Evolutionary conservation across 106 monocot species (phyloP).

Genomic region (Dendrobium chrysotoxum): DNA sequence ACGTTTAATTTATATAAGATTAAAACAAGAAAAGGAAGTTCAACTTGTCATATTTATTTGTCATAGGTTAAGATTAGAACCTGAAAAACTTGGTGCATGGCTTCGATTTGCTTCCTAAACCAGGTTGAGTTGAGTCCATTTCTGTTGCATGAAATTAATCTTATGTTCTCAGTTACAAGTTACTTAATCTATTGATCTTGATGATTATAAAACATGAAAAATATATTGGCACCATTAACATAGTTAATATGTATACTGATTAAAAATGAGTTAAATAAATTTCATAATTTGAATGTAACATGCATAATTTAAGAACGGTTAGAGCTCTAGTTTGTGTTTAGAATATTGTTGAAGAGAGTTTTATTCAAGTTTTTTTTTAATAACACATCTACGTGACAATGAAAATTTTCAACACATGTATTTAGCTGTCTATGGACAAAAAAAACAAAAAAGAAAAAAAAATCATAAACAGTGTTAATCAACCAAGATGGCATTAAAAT

Average conservation of each 20-base stretch:
- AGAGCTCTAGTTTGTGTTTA: background rate
- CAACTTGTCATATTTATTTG: conserved; percentile 40
- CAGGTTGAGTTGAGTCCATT: conserved; percentile 61
- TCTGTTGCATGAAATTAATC: conserved; percentile 76
- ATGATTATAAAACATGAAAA: conserved; percentile 2
- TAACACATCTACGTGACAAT: too few relatives aligned
- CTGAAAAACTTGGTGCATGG: conserved; percentile 99
- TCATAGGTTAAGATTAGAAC: conserved; percentile 48
- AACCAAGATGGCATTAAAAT: too few relatives aligned
- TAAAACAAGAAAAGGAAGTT: conserved; percentile 15
- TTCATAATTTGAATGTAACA: background rate
- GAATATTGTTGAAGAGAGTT: too few relatives aligned
- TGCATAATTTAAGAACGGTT: background rate
- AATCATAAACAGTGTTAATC: too few relatives aligned
- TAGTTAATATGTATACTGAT: background rate
- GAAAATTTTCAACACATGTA: too few relatives aligned
- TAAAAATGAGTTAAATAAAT: background rate
- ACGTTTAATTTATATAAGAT: conserved; percentile 12
- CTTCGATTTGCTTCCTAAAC: conserved; percentile 99
- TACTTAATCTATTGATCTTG: conserved; percentile 12
- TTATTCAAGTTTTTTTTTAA: too few relatives aligned
- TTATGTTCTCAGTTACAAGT: conserved; percentile 43
- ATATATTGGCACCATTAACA: background rate
- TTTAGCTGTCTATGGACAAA: too few relatives aligned
- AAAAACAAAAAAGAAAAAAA: too few relatives aligned